Evolutionary conservation across 2,329 filamentous ascomycete species (phyloP), one percentile per base, ranked within the genome.

Genomic region (Hirsutella rhossiliensis): DNA sequence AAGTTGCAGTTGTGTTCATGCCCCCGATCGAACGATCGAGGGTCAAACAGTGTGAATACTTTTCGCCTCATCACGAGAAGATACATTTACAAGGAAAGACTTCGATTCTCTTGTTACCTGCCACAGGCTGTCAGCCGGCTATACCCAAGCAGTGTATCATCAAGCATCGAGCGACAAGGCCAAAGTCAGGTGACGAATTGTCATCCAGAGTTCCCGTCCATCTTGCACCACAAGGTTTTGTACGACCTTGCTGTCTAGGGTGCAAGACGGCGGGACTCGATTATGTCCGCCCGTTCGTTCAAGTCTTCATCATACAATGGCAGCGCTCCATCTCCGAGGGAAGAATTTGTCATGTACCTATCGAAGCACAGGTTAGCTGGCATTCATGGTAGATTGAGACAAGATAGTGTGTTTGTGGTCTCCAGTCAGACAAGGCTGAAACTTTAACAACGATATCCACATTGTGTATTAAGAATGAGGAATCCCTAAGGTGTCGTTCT

Each of bases 211-310:
- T 61, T 63, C 71, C 65, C 62, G 57, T 59, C 55, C 54, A 54
- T 59, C 65, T 62, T 56, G 63, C 64, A 69, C 69, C 74, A 71
- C 73, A 71, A 69, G 71, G 72, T 65, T n/a, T 75, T 80, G 75
- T 79, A 78, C 73, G 70, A 11, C 68, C 74, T 71, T 65, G 74
- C 63, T 74, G 71, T 72, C 62, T 57, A 61, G 62, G 64, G 64
- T 58, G 66, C 61, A 58, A 61, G 65, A 57, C 56, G 62, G 60
- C 64, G 57, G 58, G 69, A 68, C 72, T 76, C 73, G 64, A 67
- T 75, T 77, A 76, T 79, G 76, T 78, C 76, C 76, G 76, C 76
- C 76, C 76, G 76, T 79, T 79, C 76, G 76, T 79, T 78, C 75
- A 79, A 78, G 63, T 64, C 65, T 73, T 79, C 76, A 67, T 80